Evolutionary conservation across 164 flowering plant genomes (phyloP), one percentile per base, ranked within the genome.

Genomic region (Brasenia schreberi): DNA sequence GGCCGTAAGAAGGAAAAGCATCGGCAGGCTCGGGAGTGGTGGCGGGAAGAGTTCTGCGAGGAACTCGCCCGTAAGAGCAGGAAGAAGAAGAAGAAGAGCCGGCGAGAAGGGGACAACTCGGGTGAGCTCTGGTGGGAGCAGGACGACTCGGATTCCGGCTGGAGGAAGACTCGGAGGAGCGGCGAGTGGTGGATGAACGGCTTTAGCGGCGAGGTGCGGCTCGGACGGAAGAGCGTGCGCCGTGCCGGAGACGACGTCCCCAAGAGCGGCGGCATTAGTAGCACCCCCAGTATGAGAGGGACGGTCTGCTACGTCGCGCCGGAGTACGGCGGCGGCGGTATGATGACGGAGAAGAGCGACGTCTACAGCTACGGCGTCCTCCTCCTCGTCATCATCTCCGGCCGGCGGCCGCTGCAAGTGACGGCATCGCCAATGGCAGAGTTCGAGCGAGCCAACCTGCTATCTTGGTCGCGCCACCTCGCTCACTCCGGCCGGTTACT

Each of bases 251-350:
- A 90, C 18, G 79, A 85, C 19, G 43, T 63, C n/a, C 88, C 89
- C 14, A 90, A 87, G 71, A 90, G 98, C 71, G 91, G 97, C 11
- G 89, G 90, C 3, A 71, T 89, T 49, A 88, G 97, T 69, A 95
- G 97, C 66, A 95, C 97, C 0, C 97, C 97, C 0, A 95, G 99
- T 65, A 95, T 95, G 97, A 83, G 97, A 74, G 97, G 99, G 44
- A 95, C 99, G 2, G 92, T 95, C 14, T 95, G 99, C 72, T 92
- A 92, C 67, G 82, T 88, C 64, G 97, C 99, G 42, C 99, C 97
- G 0, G 99, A 95, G 63, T 89, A 83, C 68, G 87, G 94, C 23
- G 90, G 93, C 7, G 69, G 66, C 0, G 92, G 94, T 3, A 73
- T 72, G 65, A 73, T 87, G 4, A 89, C 94, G 0, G 97, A 92